A percentile compares a stretch with the other conserved stretches of the same genome.
These are phyloP conservation scores for Pythium guiyangense DNA, from an alignment of 352 stramenopile genomes.

Conservation along the genomic window DNA sequence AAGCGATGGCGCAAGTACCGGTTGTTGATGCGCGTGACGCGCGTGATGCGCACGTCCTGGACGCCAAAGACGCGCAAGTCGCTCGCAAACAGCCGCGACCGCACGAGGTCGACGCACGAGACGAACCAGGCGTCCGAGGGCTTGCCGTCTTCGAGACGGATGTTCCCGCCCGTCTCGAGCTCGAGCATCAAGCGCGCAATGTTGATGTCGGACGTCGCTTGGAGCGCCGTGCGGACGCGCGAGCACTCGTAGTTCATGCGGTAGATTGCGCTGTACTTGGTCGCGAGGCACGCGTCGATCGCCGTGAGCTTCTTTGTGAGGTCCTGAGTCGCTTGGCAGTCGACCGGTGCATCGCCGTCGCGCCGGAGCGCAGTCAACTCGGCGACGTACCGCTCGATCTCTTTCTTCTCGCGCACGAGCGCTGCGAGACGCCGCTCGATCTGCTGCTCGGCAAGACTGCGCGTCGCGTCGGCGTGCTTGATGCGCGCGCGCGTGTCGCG, in stretches of 20 bases:
- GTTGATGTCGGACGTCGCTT: conserved; percentile 60
- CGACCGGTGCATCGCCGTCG: background rate
- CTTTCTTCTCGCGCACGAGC: conserved; percentile 54
- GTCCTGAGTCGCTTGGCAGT: conserved; percentile 10
- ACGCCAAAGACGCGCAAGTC: conserved; percentile 60
- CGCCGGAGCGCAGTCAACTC: conserved; percentile 6
- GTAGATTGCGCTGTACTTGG: conserved; percentile 34
- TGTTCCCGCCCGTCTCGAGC: conserved; percentile 89
- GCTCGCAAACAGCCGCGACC: conserved; percentile 51
- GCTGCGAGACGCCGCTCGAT: conserved; percentile 37
- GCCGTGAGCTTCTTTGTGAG: conserved; percentile 39
- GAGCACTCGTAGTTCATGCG: conserved; percentile 68
- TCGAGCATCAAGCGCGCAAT: conserved; percentile 84
- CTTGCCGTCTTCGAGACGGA: conserved; percentile 86
- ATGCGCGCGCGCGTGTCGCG: conserved; percentile 62
- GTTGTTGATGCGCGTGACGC: conserved; percentile 89
- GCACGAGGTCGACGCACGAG: conserved; percentile 81
- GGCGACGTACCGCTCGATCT: conserved; percentile 47
- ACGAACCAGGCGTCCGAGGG: conserved; percentile 77
- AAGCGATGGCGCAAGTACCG: conserved; percentile 86
- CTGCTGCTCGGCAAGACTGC: conserved; percentile 41
- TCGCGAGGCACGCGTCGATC: conserved; percentile 32
- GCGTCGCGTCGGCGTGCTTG: conserved; percentile 38
- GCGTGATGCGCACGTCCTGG: conserved; percentile 60
- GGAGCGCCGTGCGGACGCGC: conserved; percentile 30